These are phyloP conservation scores for Gnomoniopsis smithogilvyi DNA, from an alignment of 2,329 filamentous ascomycete species.

Conservation along the genomic window DNA sequence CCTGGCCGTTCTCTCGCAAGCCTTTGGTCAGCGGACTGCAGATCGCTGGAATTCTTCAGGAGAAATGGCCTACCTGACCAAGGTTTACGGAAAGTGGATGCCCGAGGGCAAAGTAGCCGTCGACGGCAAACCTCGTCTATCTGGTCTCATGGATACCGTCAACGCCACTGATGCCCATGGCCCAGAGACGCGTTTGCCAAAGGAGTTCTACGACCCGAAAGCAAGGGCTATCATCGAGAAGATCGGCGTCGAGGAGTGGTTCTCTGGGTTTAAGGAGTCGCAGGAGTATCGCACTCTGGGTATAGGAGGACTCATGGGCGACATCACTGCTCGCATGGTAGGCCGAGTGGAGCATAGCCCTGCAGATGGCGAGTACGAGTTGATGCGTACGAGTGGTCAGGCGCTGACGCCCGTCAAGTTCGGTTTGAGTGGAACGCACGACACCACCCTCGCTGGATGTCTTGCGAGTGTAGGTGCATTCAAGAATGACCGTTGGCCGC, in stretches of 20 bases:
- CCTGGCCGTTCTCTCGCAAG: conserved; percentile 65
- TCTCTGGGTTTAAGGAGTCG: conserved; percentile 75
- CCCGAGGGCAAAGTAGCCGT: conserved; percentile 72
- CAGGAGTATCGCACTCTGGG: conserved; percentile 85
- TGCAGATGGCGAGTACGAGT: conserved; percentile 51
- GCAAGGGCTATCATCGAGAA: conserved; percentile 66
- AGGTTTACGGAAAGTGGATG: conserved; percentile 81
- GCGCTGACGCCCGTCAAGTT: conserved; percentile 59
- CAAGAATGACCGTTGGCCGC: conserved; percentile 74
- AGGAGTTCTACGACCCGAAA: conserved; percentile 81
- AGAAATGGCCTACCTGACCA: conserved; percentile 82
- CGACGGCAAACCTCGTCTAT: conserved; percentile 78
- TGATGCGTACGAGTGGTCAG: conserved; percentile 34
- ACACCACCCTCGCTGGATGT: conserved; percentile 83
- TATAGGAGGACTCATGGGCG: conserved; percentile 80
- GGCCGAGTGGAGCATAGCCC: conserved; percentile 57
- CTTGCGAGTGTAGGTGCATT: conserved; percentile 79
- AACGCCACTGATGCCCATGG: conserved; percentile 87
- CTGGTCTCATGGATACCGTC: conserved; percentile 90
- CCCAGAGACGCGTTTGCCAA: conserved; percentile 71
- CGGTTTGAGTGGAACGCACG: conserved; percentile 82
- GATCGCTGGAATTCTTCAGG: conserved; percentile 71
- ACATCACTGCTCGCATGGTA: conserved; percentile 75
- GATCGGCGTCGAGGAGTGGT: conserved; percentile 86
- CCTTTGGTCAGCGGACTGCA: conserved; percentile 70